Conservation (phyloP, 352 stramenopile genomes). For the Phytophthora sp. region DNA sequence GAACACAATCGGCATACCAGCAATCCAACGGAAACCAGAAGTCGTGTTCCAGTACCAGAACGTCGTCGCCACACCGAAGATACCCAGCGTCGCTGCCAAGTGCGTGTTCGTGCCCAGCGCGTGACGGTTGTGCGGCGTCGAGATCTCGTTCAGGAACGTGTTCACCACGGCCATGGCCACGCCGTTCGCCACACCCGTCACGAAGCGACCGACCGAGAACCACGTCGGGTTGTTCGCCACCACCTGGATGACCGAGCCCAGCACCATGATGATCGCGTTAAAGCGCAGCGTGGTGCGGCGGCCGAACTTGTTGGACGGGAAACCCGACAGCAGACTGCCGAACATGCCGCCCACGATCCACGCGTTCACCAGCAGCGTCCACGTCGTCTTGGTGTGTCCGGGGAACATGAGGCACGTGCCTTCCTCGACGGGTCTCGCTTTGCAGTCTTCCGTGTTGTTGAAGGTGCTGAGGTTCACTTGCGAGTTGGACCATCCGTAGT, state of each 20-base stretch:
- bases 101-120: constrained; percentile 47
- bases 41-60: constrained; percentile 59
- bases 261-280: constrained; percentile 43
- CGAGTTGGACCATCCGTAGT: constrained; percentile 64
- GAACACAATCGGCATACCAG: constrained; percentile 41
- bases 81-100: constrained; percentile 45
- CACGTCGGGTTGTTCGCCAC: constrained; percentile 25
- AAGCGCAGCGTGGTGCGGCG: constrained; percentile 42
- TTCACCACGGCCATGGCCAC: constrained; percentile 42
- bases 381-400: constrained; percentile 51
- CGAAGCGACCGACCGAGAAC: constrained; percentile 43
- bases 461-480: constrained; percentile 65
- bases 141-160: constrained; percentile 56
- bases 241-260: constrained; percentile 38
- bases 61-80: constrained; percentile 47
- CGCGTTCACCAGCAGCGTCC: constrained; percentile 57
- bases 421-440: constrained; percentile 35
- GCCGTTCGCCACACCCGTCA: constrained; percentile 50
- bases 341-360: constrained; percentile 70
- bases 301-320: constrained; percentile 50
- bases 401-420: constrained; percentile 71
- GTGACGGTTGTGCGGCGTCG: constrained; percentile 44
- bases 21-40: constrained; percentile 59
- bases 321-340: constrained; percentile 44
- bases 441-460: constrained; percentile 48